Base-by-base conservation (phyloP, 208 protist species). In the Trypanosoma avium region DNA sequence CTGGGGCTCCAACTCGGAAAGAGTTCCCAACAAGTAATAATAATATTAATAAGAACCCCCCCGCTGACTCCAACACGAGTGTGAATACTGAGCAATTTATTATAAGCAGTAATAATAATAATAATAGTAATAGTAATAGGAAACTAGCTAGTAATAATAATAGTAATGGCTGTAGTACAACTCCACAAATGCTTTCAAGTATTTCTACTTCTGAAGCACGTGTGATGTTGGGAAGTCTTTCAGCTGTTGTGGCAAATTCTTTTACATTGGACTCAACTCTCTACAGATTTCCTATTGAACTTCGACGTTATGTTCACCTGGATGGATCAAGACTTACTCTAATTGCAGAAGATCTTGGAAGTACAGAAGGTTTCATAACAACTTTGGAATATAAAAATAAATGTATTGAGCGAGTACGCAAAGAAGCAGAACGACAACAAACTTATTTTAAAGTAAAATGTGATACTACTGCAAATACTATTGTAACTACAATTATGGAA, bases 401-500 rank as follows among this genome's bases (percentile, higher is more conserved):
- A 12, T 82, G 72, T 0, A 55, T 90, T 9, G 57, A 58, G 10
- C 70, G 63, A 4, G 70, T 70, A 9, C 55, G 40, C 1, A 54
- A 55, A 12, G 67, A 63, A 0, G 78, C 81, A 4, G 65, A 77
- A 43, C 50, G 30, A 7, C 50, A 62, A 4, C 73, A 80, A 35
- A 70, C 78, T 21, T 84, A 83, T 62, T 83, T 87, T 56, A 77
- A 82, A n/a, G 63, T 85, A 13, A 78, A 73, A 24, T 57, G 78
- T n/a, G 61, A 70, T 29, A 76, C 61, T 17, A 35, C 66, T 3
- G 80, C 84, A 12, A 67, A 60, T 38, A 75, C 60, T 36, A 65
- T 87, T 50, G 75, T 83, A 3, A 90, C 84, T 26, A 90, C 78
- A 0, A 70, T 84, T 43, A 81, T 90, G 74, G 73, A 87, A 42